A percentile compares a stretch with the other conserved stretches of the same genome.
Evolutionary conservation across 2,329 filamentous ascomycete genomes (phyloP).

Genomic region (Epichloe elymi): DNA sequence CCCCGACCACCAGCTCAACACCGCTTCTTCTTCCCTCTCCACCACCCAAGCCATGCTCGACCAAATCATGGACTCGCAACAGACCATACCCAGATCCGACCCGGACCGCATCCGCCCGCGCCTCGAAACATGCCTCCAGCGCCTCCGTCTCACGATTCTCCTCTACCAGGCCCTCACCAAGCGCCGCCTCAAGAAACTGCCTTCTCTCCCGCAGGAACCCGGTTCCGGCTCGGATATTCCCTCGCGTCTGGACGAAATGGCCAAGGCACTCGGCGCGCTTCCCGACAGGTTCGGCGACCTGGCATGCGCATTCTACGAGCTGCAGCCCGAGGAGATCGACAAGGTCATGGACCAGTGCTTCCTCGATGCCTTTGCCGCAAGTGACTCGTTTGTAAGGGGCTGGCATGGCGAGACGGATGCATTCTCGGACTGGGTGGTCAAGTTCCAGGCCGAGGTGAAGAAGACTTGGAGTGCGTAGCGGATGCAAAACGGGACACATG

Average conservation of each 20-base stretch:
- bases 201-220: constrained; percentile 23
- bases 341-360: constrained; percentile 45
- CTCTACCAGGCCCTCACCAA: constrained; percentile 60
- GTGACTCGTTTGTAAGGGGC: constrained; percentile 39
- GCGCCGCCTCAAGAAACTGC: constrained; percentile 50
- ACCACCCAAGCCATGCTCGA: constrained; percentile 49
- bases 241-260: constrained; percentile 39
- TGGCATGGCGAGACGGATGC: constrained; percentile 60
- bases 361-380: constrained; percentile 41
- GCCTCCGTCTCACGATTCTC: constrained; percentile 52
- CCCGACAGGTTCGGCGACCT: constrained; percentile 59
- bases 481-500: too few species aligned
- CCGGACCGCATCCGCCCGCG: constrained; percentile 50
- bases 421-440: constrained; percentile 63
- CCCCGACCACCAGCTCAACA: neutral
- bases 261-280: constrained; percentile 42
- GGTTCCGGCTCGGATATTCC: constrained; percentile 17
- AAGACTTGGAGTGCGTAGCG: constrained; percentile 15
- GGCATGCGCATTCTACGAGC: constrained; percentile 58
- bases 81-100: constrained; percentile 50
- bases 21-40: constrained; percentile 9
- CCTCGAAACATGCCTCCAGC: constrained; percentile 49
- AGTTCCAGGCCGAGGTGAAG: constrained; percentile 40
- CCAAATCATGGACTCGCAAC: constrained; percentile 50
- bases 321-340: constrained; percentile 47